Percentiles rank a stretch among this genome's conserved stretches.
phyloP scores from a whole-genome alignment of 208 protist species.

The Willaertia magna region DNA sequence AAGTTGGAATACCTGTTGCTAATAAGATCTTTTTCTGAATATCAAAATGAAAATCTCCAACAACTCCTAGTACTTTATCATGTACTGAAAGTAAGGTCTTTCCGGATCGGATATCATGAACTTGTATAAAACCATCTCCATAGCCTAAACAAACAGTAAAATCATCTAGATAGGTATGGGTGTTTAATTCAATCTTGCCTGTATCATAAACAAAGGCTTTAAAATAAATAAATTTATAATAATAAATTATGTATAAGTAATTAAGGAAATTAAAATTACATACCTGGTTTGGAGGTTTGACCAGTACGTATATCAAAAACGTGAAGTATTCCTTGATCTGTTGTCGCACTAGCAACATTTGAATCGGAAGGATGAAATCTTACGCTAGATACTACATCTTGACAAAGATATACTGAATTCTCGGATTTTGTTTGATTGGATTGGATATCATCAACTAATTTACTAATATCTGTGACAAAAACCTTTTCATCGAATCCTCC shows the following conservation, averaged over 20 bases:
- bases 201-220: not conserved
- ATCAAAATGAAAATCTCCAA: not conserved
- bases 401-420: not conserved
- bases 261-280: too few species aligned
- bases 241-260: too few species aligned
- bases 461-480: not conserved
- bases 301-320: not conserved
- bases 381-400: not conserved
- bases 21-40: not conserved
- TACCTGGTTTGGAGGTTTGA: not conserved
- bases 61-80: not conserved
- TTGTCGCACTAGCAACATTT: not conserved
- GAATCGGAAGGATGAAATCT: not conserved
- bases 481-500: slow-evolving; percentile 1
- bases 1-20: not conserved
- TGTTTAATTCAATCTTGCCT: not conserved
- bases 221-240: too few species aligned
- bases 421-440: not conserved
- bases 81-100: not conserved
- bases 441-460: not conserved
- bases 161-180: not conserved
- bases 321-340: not conserved
- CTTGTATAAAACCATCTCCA: not conserved
- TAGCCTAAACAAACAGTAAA: not conserved
- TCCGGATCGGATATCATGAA: slow-evolving; percentile 2